Percentiles rank a stretch among this genome's conserved stretches.
Conservation (phyloP, 2,329 filamentous ascomycete species). For the Ceratocystis ficicola region DNA sequence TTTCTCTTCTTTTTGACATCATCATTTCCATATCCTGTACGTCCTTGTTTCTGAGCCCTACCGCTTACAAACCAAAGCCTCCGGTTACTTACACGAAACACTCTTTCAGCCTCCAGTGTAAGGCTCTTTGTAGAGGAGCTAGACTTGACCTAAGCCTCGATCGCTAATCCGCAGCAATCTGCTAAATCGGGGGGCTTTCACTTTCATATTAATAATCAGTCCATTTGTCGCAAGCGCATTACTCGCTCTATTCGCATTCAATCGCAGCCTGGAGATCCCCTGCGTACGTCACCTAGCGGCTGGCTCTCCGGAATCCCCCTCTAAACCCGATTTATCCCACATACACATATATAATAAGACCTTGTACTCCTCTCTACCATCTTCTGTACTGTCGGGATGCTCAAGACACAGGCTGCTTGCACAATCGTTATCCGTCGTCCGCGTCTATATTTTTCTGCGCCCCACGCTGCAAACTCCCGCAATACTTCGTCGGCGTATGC, state of each 20-base stretch:
- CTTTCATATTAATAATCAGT: slow-evolving; percentile 5
- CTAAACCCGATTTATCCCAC: neutral
- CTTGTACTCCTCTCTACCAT: neutral
- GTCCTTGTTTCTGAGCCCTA: neutral
- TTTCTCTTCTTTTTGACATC: neutral
- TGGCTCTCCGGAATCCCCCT: neutral
- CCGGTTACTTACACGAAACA: neutral
- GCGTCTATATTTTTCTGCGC: slow-evolving; percentile 30
- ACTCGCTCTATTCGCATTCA: slow-evolving; percentile 9
- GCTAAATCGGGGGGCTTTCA: neutral
- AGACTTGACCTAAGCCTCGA: neutral
- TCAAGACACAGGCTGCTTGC: slow-evolving; percentile 32
- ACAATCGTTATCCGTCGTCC: slow-evolving; percentile 34
- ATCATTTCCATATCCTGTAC: neutral
- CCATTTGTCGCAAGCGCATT: neutral
- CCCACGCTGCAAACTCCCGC: slow-evolving; percentile 18
- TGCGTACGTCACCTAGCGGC: neutral
- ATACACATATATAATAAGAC: neutral
- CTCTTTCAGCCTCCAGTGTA: neutral
- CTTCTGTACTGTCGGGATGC: slow-evolving; percentile 32
- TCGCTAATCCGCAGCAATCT: neutral
- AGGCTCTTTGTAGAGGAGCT: neutral
- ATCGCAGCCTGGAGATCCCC: slow-evolving; percentile 22
- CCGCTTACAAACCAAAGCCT: neutral
- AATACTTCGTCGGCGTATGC: slow-evolving; percentile 17